Percentiles rank a stretch among this genome's conserved stretches.
phyloP scores from a whole-genome alignment of 2,329 filamentous ascomycete genomes.

The Diaporthe vexans region DNA sequence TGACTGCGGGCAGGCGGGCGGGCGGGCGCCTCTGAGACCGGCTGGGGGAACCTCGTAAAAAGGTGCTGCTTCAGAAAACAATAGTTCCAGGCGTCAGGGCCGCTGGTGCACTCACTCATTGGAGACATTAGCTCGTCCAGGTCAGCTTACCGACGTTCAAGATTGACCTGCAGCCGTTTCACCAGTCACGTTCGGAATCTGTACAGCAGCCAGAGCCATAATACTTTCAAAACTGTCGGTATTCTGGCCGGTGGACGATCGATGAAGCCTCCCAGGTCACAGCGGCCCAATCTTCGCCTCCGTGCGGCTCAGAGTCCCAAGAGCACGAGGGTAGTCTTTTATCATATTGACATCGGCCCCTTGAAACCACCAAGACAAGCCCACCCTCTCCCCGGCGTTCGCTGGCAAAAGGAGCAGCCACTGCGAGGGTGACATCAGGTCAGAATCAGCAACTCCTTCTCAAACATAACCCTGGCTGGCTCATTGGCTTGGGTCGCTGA shows the following conservation, averaged over 20 bases:
- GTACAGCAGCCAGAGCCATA: no score
- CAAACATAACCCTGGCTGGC: constrained; percentile 6
- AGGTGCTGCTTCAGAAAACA: constrained; percentile 28
- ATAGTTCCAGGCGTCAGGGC: neutral
- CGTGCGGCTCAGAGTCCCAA: neutral
- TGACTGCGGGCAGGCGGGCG: no score
- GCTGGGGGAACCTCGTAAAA: constrained; percentile 10
- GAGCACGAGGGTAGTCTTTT: neutral
- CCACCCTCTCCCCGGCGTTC: neutral
- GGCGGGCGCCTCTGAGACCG: constrained; percentile 10
- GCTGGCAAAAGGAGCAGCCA: constrained; percentile 2
- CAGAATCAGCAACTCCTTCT: constrained; percentile 11
- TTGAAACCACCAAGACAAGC: constrained; percentile 33
- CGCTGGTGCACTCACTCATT: neutral
- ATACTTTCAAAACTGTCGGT: neutral
- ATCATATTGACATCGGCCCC: constrained; percentile 24
- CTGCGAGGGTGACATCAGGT: constrained; percentile 10
- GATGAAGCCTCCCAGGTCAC: neutral
- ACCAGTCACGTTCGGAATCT: no score
- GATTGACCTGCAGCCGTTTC: neutral
- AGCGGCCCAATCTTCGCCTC: neutral
- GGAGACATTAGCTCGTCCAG: neutral
- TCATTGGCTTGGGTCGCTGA: constrained; percentile 29
- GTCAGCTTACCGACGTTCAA: neutral
- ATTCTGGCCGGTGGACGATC: neutral